A percentile compares a stretch with the other conserved stretches of the same genome.
Conservation (phyloP, 805 yeast genomes). For the Saturnispora diversa region DNA sequence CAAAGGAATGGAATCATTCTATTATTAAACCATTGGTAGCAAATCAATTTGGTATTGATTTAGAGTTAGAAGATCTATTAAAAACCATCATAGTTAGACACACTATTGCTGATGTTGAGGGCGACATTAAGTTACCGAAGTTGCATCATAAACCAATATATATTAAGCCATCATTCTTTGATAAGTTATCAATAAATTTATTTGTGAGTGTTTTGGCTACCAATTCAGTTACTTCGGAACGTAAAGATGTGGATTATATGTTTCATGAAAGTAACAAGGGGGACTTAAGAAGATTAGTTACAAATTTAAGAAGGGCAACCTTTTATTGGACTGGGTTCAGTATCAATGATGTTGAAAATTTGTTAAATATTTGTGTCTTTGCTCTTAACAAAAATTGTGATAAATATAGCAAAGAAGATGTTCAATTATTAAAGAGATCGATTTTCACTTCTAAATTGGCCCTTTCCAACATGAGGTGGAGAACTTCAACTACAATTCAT, state of each 20-base stretch:
- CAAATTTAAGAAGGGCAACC: conserved; percentile 57
- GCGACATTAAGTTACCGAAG: conserved; percentile 50
- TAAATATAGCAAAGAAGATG: conserved; percentile 33
- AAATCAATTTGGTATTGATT: conserved; percentile 33
- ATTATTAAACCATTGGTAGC: conserved; percentile 43
- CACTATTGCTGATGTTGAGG: conserved; percentile 42
- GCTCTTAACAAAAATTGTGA: conserved; percentile 33
- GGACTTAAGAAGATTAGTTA: conserved; percentile 48
- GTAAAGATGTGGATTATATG: conserved; percentile 62
- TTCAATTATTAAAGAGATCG: conserved; percentile 35
- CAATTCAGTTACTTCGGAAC: conserved; percentile 66
- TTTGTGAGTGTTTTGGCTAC: conserved; percentile 62
- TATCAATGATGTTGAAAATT: conserved; percentile 45
- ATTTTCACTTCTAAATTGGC: conserved; percentile 42
- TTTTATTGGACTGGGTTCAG: conserved; percentile 73
- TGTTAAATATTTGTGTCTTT: conserved; percentile 40
- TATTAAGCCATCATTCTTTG: conserved; percentile 55
- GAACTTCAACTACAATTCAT: conserved; percentile 48
- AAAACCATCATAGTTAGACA: conserved; percentile 50
- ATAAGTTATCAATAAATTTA: conserved; percentile 51
- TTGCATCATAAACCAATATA: conserved; percentile 51
- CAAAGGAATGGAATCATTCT: conserved; percentile 38
- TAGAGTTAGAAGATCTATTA: conserved; percentile 36
- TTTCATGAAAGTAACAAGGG: conserved; percentile 51
- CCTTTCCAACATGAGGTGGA: conserved; percentile 47